Evolutionary conservation across 2,329 filamentous ascomycete genomes (phyloP).

Genomic region (Lithohypha guttulata): DNA sequence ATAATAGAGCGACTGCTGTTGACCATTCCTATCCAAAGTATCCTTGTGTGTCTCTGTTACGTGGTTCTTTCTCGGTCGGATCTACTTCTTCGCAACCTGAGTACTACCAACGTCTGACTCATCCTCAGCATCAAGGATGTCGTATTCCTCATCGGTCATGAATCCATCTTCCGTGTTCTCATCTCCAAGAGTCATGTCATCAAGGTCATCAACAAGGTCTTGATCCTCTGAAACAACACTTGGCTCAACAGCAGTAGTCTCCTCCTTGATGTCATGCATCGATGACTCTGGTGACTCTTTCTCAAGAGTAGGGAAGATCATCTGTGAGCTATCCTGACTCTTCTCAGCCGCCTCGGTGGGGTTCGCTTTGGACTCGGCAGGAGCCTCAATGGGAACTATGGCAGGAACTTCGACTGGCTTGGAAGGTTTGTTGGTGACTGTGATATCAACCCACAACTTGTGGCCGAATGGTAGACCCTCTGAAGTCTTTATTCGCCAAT

Average conservation of each 20-base stretch:
- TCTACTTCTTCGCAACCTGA: constrained; percentile 15
- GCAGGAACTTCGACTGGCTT: constrained; percentile 11
- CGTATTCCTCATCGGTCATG: constrained; percentile 95
- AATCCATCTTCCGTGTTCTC: constrained; percentile 55
- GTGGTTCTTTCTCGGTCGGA: no score
- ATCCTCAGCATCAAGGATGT: constrained; percentile 89
- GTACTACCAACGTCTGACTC: constrained; percentile 60
- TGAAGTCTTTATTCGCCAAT: constrained; percentile 83
- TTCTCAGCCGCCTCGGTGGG: constrained; percentile 11
- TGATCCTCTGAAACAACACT: constrained; percentile 39
- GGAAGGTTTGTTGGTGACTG: constrained; percentile 43
- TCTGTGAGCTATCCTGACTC: constrained; percentile 42
- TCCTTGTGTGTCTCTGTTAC: no score
- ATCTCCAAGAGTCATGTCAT: constrained; percentile 44
- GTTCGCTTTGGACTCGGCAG: not conserved
- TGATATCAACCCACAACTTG: constrained; percentile 88
- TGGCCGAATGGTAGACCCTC: constrained; percentile 80
- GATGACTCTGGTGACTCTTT: constrained; percentile 82
- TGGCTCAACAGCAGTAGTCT: constrained; percentile 25
- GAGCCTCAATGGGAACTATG: constrained; percentile 16
- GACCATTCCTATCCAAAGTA: no score
- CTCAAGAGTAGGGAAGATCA: constrained; percentile 95
- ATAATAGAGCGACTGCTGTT: no score
- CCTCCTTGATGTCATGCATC: constrained; percentile 51
- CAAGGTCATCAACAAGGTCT: constrained; percentile 47